Conservation (phyloP, 345 rosid species). For the Linum trigynum region DNA sequence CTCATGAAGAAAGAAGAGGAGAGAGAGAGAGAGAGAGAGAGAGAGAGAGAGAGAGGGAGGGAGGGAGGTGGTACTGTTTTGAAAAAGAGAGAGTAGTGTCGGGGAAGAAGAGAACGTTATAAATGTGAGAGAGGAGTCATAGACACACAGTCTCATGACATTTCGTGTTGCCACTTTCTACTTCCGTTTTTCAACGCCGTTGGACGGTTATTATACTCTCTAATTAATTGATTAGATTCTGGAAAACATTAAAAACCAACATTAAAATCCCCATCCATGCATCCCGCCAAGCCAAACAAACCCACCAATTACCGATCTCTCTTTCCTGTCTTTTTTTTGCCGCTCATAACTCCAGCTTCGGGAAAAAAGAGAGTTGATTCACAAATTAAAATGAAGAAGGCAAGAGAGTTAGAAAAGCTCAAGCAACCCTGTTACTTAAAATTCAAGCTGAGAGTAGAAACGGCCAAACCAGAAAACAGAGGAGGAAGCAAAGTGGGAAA, state of each 20-base stretch:
- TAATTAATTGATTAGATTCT: not conserved
- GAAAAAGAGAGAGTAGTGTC: not conserved
- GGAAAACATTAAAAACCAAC: not conserved
- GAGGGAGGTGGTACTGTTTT: not conserved
- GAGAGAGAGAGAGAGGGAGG: not conserved
- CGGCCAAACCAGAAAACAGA: no score
- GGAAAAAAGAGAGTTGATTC: no score
- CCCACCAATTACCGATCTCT: not conserved
- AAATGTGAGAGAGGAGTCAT: not conserved
- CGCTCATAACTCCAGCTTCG: no score
- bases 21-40: not conserved
- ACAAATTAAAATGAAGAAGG: not conserved
- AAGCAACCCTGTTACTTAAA: not conserved
- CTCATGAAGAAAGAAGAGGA: not conserved
- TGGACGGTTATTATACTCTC: not conserved
- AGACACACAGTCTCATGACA: not conserved
- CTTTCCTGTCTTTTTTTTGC: no score
- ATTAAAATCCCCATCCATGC: no score
- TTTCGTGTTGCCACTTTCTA: not conserved
- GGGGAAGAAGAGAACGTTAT: not conserved
- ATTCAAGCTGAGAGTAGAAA: no score
- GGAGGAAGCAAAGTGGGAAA: no score
- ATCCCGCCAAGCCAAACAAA: not conserved
- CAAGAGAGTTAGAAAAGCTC: not conserved
- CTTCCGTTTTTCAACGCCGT: not conserved